Conservation (phyloP, 2,329 filamentous ascomycete genomes). For the Fusarium guadeloupense region DNA sequence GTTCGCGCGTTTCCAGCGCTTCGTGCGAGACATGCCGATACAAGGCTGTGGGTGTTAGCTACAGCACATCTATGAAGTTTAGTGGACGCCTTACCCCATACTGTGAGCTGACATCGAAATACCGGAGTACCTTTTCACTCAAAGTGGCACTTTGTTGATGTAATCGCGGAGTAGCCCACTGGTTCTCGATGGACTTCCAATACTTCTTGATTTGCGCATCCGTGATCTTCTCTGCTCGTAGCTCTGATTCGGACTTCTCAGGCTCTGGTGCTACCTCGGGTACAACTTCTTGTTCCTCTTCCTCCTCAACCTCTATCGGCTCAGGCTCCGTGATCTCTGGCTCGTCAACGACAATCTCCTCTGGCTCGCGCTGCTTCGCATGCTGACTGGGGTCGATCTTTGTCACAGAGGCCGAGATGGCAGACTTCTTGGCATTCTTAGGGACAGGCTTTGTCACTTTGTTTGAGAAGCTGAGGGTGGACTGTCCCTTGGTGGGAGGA, state of each 20-base stretch:
- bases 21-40: constrained; percentile 81
- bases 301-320: constrained; percentile 34
- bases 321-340: constrained; percentile 24
- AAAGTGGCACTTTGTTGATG: constrained; percentile 79
- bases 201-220: constrained; percentile 78
- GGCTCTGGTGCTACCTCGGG: constrained; percentile 40
- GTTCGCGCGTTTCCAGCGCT: constrained; percentile 89
- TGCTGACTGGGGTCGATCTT: constrained; percentile 47
- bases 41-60: constrained; percentile 67
- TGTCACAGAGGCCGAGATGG: constrained; percentile 47
- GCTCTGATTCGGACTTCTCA: constrained; percentile 61
- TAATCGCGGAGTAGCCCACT: constrained; percentile 73
- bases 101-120: constrained; percentile 91
- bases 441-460: constrained; percentile 64
- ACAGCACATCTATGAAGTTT: not conserved
- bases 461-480: constrained; percentile 65
- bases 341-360: constrained; percentile 30
- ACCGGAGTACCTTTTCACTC: constrained; percentile 86
- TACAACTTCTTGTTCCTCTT: constrained; percentile 38
- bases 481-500: constrained; percentile 57
- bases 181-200: constrained; percentile 77
- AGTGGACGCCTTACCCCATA: constrained; percentile 79
- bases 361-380: constrained; percentile 29
- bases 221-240: constrained; percentile 70
- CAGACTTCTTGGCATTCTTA: constrained; percentile 58